phyloP scores from a whole-genome alignment of 192 early-diverging fungal species.

The Podila clonocystis region DNA sequence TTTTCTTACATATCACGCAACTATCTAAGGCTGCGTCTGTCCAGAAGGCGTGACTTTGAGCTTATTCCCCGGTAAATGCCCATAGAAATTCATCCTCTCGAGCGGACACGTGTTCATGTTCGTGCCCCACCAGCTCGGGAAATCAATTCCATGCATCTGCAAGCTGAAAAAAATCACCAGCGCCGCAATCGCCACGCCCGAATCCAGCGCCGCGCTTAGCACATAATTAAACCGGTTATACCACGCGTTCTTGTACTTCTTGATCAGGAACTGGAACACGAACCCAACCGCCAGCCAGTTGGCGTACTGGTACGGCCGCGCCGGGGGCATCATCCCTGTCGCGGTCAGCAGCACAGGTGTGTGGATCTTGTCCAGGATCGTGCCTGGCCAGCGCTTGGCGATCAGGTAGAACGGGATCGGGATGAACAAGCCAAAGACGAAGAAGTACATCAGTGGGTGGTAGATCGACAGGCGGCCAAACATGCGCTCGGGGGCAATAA shows the following conservation, averaged over 20 bases:
- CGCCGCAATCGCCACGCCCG: constrained; percentile 58
- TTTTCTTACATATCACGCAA: no score
- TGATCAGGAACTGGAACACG: constrained; percentile 62
- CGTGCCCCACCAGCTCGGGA: constrained; percentile 63
- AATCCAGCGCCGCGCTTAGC: constrained; percentile 70
- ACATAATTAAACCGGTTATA: constrained; percentile 77
- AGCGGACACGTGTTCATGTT: constrained; percentile 57
- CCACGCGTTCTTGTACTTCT: constrained; percentile 57
- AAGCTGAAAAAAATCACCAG: constrained; percentile 57
- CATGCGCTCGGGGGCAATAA: constrained; percentile 65
- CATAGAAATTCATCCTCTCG: constrained; percentile 50
- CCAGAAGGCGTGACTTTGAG: background rate
- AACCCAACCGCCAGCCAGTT: constrained; percentile 58
- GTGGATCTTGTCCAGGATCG: constrained; percentile 54
- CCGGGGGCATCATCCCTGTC: constrained; percentile 66
- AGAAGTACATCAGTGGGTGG: constrained; percentile 54
- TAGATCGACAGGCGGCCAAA: constrained; percentile 56
- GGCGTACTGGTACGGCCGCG: constrained; percentile 59
- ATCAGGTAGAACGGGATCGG: constrained; percentile 49
- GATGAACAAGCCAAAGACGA: constrained; percentile 47
- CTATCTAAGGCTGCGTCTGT: background rate
- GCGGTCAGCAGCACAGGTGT: constrained; percentile 64
- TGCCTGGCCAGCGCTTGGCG: constrained; percentile 42
- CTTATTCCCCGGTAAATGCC: constrained; percentile 20
- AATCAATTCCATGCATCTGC: constrained; percentile 44